Evolutionary conservation across 352 stramenopile genomes (phyloP), one percentile per base, ranked within the genome.

Genomic region (Pythium aquatile): DNA sequence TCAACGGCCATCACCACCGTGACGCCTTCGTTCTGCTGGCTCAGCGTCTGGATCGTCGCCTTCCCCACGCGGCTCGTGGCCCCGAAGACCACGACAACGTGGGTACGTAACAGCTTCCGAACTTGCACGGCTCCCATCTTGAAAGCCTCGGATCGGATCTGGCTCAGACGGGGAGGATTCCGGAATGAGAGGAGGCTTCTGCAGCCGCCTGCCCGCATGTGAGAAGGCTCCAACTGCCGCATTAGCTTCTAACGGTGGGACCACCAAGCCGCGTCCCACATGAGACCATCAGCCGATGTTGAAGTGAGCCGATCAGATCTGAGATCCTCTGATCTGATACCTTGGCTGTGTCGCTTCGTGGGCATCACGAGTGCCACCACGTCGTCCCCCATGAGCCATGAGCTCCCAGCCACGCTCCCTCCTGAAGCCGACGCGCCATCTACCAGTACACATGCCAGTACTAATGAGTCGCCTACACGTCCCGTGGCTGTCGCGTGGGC

Each of bases 51-150:
- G 58, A 93, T 70, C 29, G 76, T 65, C 4, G 82, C 72, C 16
- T 77, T 76, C 14, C 84, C 84, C 29, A 91, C 79, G 40, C 82
- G 84, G 52, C 74, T 91, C 20, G 77, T 90, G 58, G 77, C 82
- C 5, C 84, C 84, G 53, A 93, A 91, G 56, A 93, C 81, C 40
- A 93, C 84, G 48, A 93, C 78, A 49, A 91, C 76, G 13, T 74
- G 74, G 14, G 78, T 70, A 4, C 71, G 71, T 63, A 89, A 70
- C 60, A 93, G 44, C 62, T 85, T 88, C 29, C 77, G 79, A 35
- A 92, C 64, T 52, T 79, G 68, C 30, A 90, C 54, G n/a, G 58
- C 60, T 26, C 61, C 61, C 61, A 68, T 51, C 5, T 48, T 28
- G 20, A 24, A 24, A 24, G 20, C 20, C 20, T 24, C 14, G 40